Conservation (phyloP, 139 green algal genomes). For the Volvox reticuliferus region DNA sequence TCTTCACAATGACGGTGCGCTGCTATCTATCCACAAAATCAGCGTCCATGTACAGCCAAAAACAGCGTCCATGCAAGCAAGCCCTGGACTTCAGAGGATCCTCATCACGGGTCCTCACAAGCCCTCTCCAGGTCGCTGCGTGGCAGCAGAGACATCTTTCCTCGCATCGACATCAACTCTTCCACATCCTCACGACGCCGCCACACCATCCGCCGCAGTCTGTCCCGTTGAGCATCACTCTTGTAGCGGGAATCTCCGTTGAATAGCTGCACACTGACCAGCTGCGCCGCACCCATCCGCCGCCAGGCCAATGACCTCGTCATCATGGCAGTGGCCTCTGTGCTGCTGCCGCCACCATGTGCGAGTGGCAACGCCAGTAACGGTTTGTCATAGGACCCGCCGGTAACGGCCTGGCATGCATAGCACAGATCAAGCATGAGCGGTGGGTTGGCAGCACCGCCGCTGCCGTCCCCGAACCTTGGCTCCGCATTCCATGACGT, state of each 20-base stretch:
- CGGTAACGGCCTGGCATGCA: background rate
- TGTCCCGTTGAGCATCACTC: background rate
- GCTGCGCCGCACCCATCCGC: background rate
- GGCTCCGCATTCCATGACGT: background rate
- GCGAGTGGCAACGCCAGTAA: background rate
- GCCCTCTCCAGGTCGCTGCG: slow-evolving; percentile 65
- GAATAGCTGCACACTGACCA: slow-evolving; percentile 60
- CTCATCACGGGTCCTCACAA: slow-evolving; percentile 39
- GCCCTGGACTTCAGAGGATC: background rate
- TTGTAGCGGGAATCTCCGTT: slow-evolving; percentile 55
- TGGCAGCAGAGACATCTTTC: slow-evolving; percentile 50
- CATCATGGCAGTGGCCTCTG: background rate
- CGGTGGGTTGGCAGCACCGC: too few species aligned
- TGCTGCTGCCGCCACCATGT: background rate
- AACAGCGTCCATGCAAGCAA: too few species aligned
- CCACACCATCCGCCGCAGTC: slow-evolving; percentile 47
- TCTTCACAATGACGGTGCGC: too few species aligned
- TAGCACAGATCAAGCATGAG: slow-evolving; percentile 23
- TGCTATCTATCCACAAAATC: too few species aligned
- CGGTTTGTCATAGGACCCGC: too few species aligned
- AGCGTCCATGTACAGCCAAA: too few species aligned
- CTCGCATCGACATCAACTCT: slow-evolving; percentile 57
- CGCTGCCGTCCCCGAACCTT: background rate
- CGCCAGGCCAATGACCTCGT: background rate
- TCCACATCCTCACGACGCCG: slow-evolving; percentile 47